Conservation (phyloP, 192 early-diverging fungal species). For the Umbelopsis isabellina region DNA sequence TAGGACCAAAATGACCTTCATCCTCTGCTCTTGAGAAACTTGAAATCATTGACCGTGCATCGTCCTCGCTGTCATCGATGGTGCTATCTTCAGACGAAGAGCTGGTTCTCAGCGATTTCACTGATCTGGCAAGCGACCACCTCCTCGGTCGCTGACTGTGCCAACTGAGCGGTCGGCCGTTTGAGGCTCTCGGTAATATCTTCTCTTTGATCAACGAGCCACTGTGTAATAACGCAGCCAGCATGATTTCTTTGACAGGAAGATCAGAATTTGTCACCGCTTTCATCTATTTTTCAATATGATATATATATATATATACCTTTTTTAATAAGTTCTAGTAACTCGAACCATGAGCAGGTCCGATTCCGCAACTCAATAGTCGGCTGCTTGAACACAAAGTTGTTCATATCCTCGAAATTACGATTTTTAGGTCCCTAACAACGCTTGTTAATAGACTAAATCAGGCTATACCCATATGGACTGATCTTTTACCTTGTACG, state of each 20-base stretch:
- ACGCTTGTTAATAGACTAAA: not conserved
- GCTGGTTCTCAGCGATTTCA: not conserved
- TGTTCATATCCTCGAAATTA: conserved; percentile 66
- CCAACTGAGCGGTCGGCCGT: not conserved
- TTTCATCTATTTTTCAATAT: not conserved
- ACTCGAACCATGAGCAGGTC: conserved; percentile 73
- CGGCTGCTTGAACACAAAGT: conserved; percentile 68
- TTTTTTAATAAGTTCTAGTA: conserved; percentile 61
- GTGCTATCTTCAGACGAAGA: conserved; percentile 11
- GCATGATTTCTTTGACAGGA: not conserved
- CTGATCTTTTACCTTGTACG: conserved; percentile 62
- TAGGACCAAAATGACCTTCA: not conserved
- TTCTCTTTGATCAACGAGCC: conserved; percentile 14
- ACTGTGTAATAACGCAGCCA: conserved; percentile 4
- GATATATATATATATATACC: conserved; percentile 37
- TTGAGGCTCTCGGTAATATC: not conserved
- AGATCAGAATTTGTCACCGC: not conserved
- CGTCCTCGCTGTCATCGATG: conserved; percentile 13
- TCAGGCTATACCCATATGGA: not conserved
- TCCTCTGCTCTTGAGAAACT: conserved; percentile 16
- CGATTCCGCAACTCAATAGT: conserved; percentile 73
- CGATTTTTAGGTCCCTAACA: conserved; percentile 66
- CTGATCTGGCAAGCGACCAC: not conserved
- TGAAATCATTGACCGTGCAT: conserved; percentile 19
- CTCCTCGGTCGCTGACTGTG: not conserved